Conservation (phyloP, 2,329 filamentous ascomycete genomes). For the Cryphonectria japonica region DNA sequence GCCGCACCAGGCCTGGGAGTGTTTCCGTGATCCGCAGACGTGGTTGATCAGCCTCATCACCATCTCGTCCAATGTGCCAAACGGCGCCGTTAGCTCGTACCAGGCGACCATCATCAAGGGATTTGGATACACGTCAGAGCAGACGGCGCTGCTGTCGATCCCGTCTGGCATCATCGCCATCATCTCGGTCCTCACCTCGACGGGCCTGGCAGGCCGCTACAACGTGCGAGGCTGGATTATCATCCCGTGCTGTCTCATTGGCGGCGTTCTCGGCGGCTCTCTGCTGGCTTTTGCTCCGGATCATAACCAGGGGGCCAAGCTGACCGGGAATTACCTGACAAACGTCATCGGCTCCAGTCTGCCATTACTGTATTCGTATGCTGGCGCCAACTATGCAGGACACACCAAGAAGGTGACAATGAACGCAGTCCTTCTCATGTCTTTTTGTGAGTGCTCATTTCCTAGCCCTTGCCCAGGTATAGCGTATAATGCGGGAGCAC, state of each 20-base stretch:
- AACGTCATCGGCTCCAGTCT: slow-evolving; percentile 43
- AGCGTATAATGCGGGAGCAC: neutral
- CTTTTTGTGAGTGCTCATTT: slow-evolving; percentile 37
- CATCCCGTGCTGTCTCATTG: slow-evolving; percentile 36
- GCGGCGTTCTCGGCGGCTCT: slow-evolving; percentile 43
- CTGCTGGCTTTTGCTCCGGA: slow-evolving; percentile 41
- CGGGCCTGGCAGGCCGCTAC: slow-evolving; percentile 26
- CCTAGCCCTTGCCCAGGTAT: neutral
- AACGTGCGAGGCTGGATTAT: slow-evolving; percentile 28
- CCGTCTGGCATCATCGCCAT: slow-evolving; percentile 43
- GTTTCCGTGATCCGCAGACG: slow-evolving; percentile 28
- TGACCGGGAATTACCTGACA: slow-evolving; percentile 45
- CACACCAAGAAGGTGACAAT: slow-evolving; percentile 44
- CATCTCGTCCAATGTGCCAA: slow-evolving; percentile 30
- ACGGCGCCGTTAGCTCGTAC: slow-evolving; percentile 31
- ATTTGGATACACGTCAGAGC: slow-evolving; percentile 30
- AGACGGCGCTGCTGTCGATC: slow-evolving; percentile 41
- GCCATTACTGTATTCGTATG: slow-evolving; percentile 43
- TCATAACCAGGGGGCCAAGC: slow-evolving; percentile 40
- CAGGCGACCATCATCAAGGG: slow-evolving; percentile 32
- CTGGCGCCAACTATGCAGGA: slow-evolving; percentile 39
- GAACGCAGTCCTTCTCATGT: slow-evolving; percentile 42
- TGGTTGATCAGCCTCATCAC: slow-evolving; percentile 32
- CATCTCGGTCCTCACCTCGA: slow-evolving; percentile 28
- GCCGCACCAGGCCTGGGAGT: slow-evolving; percentile 55